Percentiles rank a stretch among this genome's conserved stretches.
Conservation (phyloP, 495 filamentous ascomycete genomes). For the Parathielavia hyrcaniae region DNA sequence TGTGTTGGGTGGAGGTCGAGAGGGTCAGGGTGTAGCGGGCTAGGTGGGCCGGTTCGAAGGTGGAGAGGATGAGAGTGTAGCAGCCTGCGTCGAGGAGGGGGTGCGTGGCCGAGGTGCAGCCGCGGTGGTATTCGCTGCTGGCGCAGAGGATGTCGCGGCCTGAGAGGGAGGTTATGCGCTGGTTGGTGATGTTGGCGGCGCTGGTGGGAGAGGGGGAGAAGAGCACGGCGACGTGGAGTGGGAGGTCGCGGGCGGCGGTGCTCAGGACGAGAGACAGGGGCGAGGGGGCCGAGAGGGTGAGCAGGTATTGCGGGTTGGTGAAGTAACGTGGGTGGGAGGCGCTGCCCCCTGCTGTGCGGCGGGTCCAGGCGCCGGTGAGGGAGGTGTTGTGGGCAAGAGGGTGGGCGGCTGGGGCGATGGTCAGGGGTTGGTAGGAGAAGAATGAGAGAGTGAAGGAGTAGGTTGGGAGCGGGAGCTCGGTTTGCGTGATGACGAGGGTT, state of each 20-base stretch:
- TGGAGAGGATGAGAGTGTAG: constrained; percentile 83
- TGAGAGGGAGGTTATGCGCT: constrained; percentile 59
- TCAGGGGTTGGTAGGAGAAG: constrained; percentile 58
- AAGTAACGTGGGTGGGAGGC: constrained; percentile 67
- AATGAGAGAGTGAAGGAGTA: constrained; percentile 82
- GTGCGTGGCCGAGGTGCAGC: constrained; percentile 62
- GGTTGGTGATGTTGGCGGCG: constrained; percentile 28
- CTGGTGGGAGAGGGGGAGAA: constrained; percentile 46
- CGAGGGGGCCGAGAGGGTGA: constrained; percentile 52
- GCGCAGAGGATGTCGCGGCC: constrained; percentile 71
- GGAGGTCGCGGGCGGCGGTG: constrained; percentile 50
- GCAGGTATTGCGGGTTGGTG: constrained; percentile 76
- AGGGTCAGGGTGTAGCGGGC: constrained; percentile 71
- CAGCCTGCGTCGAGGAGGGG: constrained; percentile 52
- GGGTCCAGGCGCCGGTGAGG: constrained; percentile 62
- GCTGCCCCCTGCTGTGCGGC: constrained; percentile 76
- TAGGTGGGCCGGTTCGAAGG: constrained; percentile 72
- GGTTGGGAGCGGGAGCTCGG: constrained; percentile 59
- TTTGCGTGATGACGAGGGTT: constrained; percentile 73
- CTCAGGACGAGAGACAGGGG: constrained; percentile 67
- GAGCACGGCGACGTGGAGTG: constrained; percentile 78
- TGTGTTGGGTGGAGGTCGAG: constrained; percentile 46
- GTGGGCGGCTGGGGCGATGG: constrained; percentile 53
- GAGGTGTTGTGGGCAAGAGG: constrained; percentile 51
- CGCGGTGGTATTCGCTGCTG: constrained; percentile 77